phyloP scores from a whole-genome alignment of 2,329 filamentous ascomycete species.

The Aureobasidium mangrovei region DNA sequence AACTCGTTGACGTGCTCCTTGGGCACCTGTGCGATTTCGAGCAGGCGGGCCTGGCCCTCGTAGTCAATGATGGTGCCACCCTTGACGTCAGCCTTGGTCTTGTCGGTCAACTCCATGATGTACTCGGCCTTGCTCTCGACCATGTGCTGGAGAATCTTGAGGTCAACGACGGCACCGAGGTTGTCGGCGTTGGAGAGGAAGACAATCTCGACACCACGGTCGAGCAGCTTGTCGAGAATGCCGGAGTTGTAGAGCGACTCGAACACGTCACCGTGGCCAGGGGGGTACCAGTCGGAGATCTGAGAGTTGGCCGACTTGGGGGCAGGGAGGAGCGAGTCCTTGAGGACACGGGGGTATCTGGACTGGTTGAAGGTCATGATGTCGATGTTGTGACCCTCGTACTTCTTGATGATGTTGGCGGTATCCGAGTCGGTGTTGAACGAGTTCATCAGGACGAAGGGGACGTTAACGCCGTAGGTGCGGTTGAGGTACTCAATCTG shows the following conservation, averaged over 20 bases:
- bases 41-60: constrained; percentile 89
- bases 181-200: constrained; percentile 99
- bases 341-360: constrained; percentile 92
- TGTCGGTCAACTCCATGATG: constrained; percentile 99
- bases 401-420: constrained; percentile 99
- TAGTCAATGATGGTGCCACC: constrained; percentile 99
- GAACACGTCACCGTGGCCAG: constrained; percentile 98
- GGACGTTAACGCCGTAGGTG: constrained; percentile 93
- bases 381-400: constrained; percentile 98
- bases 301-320: constrained; percentile 81
- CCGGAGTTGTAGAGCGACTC: constrained; percentile 99
- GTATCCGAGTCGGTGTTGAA: constrained; percentile 99
- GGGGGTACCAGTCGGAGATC: constrained; percentile 97
- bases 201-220: constrained; percentile 91
- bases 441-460: constrained; percentile 99
- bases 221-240: constrained; percentile 90
- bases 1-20: constrained; percentile 99
- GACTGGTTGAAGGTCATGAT: constrained; percentile 99
- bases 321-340: constrained; percentile 93
- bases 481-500: constrained; percentile 99
- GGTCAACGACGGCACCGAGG: constrained; percentile 91
- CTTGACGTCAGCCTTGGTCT: constrained; percentile 99
- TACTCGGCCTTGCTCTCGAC: constrained; percentile 94
- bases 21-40: constrained; percentile 97
- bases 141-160: constrained; percentile 99